Evolutionary conservation across 176 grass and related monocot genomes (phyloP), one percentile per base, ranked within the genome.

Genomic region (Triticum dicoccoides): DNA sequence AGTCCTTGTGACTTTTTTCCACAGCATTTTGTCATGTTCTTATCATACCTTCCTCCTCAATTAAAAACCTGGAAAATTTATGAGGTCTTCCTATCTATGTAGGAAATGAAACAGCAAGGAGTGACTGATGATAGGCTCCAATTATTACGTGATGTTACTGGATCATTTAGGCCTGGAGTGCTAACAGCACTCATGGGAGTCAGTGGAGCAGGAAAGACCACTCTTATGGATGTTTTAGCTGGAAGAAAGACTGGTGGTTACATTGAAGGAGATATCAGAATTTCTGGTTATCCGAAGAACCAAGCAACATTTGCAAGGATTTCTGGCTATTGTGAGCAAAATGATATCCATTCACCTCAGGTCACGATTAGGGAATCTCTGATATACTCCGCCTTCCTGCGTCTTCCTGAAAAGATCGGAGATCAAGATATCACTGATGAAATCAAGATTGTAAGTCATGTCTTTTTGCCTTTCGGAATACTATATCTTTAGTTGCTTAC

Each of bases 101-200:
- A 99, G 97, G 97, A 93, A 95, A 99, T 99, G 97, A 96, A 96
- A 82, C 90, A 91, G 37, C 90, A 99, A 93, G 97, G 97, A 81
- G 97, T 99, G 56, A 84, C 86, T 11, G 97, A 94, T 61, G 92
- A 99, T 76, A 94, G 89, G 85, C 97, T 99, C 76, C 97, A 96
- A 76, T 80, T 99, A 56, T 88, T 99, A 52, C 84, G 92, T 29
- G 94, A 90, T 25, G 90, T 99, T 70, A 96, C 92, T 6, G 92
- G 92, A 54, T 93, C 97, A 84, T 99, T 96, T 68, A 85, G 88
- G 77, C 97, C 97, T 77, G 94, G 90, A 81, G 88, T 99, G 34
- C 80, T 99, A 47, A 99, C 97, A 83, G 97, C 97, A 56, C 94
- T 99, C 66, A 99, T 99, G 97, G 97, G 97, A 51, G 97, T 99